Conservation (phyloP, 2,329 filamentous ascomycete genomes). For the Hysterium pulicare region DNA sequence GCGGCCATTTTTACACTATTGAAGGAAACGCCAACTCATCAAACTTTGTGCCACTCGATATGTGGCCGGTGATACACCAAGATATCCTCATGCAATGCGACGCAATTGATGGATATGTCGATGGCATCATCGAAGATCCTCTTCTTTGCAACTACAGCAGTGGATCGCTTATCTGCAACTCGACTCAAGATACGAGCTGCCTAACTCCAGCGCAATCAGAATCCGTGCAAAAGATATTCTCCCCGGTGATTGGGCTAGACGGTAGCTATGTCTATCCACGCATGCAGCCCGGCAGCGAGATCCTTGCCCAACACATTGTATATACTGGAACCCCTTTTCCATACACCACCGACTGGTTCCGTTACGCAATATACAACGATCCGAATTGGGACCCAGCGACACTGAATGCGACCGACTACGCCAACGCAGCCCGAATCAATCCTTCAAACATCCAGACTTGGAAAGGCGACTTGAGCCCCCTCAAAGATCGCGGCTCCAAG, state of each 20-base stretch:
- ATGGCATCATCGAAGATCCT: constrained; percentile 49
- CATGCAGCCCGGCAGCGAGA: constrained; percentile 49
- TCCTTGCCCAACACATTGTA: constrained; percentile 34
- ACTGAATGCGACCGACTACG: constrained; percentile 41
- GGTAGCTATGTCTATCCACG: constrained; percentile 50
- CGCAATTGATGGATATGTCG: constrained; percentile 46
- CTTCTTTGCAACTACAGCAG: constrained; percentile 44
- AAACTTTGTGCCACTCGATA: constrained; percentile 37
- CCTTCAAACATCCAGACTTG: constrained; percentile 39
- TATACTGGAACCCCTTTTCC: constrained; percentile 42
- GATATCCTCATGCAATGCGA: constrained; percentile 51
- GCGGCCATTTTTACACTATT: constrained; percentile 6
- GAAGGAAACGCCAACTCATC: constrained; percentile 15
- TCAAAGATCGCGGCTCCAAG: too few relatives aligned
- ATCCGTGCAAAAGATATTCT: constrained; percentile 44
- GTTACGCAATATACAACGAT: constrained; percentile 48
- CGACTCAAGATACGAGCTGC: constrained; percentile 36
- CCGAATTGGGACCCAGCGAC: constrained; percentile 40
- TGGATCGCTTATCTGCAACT: constrained; percentile 37
- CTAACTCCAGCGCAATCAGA: constrained; percentile 44
- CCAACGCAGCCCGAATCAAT: constrained; percentile 34
- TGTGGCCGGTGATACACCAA: constrained; percentile 43
- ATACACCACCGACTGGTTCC: constrained; percentile 48
- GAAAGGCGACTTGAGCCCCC: constrained; percentile 39
- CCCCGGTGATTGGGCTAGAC: constrained; percentile 40